Base-by-base conservation (phyloP, 2,329 filamentous ascomycete genomes). In the Fusarium foetens region DNA sequence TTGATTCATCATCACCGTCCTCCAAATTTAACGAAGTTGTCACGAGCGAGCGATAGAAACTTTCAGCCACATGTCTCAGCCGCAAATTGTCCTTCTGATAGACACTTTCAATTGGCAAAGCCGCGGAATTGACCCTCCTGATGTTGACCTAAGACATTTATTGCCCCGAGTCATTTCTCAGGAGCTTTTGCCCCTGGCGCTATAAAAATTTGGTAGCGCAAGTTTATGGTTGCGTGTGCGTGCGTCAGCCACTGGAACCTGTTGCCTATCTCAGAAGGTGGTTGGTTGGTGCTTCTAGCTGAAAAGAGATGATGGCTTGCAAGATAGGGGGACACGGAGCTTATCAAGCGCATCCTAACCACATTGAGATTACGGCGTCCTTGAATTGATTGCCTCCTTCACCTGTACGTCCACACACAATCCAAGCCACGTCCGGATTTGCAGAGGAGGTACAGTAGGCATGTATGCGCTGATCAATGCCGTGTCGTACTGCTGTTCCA, bases 321-420 rank as follows among this genome's bases (percentile, higher is more conserved):
- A 8, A 6, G 12, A 31, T 23, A 42, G 21, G 51, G 41, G 35
- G 35, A 16, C 2, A 10, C 8, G 8, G 25, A 9, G 35, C 19
- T 17, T 17, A 29, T 41, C 35, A 41, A n/a, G 5, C 16, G 16
- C 2, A 3, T 29, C 8, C 14, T 42, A 54, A 17, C 51, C 21
- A 13, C 8, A 11, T 54, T 23, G 51, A 54, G 36, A 14, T 14
- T 42, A 14, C 8, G 21, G 21, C 25, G 25, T n/a, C 16, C 12
- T 2, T 6, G 21, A 19, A 23, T 11, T 3, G 9, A 53, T 48
- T 5, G 19, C 33, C 9, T 27, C 1, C 33, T 17, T 38, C 19
- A 38, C 0, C 5, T 36, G 9, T 1, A 9, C 7, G 9, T 9
- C 8, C 4, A 25, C 8, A 5, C 4, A 2, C 9, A 52, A 14